Evolutionary conservation across 306 rosid species (phyloP).

Genomic region (peach (Prunus persica)): DNA sequence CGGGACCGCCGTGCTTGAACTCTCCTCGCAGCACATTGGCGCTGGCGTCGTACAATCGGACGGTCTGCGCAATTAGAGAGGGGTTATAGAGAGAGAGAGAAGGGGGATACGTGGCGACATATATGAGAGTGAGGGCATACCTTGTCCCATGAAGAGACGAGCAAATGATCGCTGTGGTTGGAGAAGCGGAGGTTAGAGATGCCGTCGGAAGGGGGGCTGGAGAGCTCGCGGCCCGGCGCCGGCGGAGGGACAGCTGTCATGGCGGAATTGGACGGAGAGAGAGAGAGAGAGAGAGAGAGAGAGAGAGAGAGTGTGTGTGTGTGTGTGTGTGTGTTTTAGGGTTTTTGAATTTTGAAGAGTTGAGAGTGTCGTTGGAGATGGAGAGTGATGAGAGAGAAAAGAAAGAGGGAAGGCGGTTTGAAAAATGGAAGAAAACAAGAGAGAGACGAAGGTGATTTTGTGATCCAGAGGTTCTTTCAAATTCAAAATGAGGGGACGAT

Average conservation of each 20-base stretch:
- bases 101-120: neutral
- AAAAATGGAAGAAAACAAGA: constrained; percentile 15
- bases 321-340: too few species aligned
- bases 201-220: constrained; percentile 85
- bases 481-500: neutral
- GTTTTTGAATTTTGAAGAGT: neutral
- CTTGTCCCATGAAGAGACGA: constrained; percentile 99
- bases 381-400: constrained; percentile 13
- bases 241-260: constrained; percentile 55
- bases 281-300: neutral
- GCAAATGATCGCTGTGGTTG: constrained; percentile 77
- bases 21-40: constrained; percentile 76
- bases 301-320: neutral
- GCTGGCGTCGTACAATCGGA: constrained; percentile 85
- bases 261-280: constrained; percentile 12
- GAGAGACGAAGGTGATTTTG: neutral
- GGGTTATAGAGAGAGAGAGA: neutral
- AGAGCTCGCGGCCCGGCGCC: constrained; percentile 73
- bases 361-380: neutral
- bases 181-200: constrained; percentile 90
- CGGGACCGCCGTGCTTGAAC: constrained; percentile 76
- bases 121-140: constrained; percentile 22
- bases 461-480: neutral
- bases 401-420: constrained; percentile 43
- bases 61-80: constrained; percentile 37